Evolutionary conservation across 2,329 filamentous ascomycete genomes (phyloP).

Genomic region (Dactylellina haptotyla): DNA sequence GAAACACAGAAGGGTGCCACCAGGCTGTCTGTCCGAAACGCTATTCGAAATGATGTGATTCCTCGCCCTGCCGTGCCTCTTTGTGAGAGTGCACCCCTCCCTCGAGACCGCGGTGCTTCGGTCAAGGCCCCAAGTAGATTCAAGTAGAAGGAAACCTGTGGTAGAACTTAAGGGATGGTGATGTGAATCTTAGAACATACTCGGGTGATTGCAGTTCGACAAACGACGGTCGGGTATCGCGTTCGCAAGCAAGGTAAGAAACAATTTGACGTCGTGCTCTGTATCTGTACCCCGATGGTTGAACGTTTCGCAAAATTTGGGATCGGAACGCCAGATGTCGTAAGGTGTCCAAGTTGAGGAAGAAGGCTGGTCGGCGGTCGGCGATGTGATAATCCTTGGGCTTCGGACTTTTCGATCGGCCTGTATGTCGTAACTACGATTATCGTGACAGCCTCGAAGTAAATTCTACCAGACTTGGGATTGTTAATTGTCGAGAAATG

Average conservation of each 20-base stretch:
- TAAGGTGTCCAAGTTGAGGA: slow-evolving; percentile 5
- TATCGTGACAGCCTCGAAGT: not conserved
- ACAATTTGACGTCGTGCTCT: slow-evolving; percentile 26
- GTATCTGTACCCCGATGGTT: slow-evolving; percentile 44
- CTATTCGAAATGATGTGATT: slow-evolving; percentile 38
- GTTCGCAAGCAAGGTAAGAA: slow-evolving; percentile 15
- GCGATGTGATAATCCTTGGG: slow-evolving; percentile 41
- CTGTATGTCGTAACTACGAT: slow-evolving; percentile 1
- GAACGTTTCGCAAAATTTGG: slow-evolving; percentile 49
- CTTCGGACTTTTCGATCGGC: slow-evolving; percentile 17
- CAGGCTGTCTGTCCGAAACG: slow-evolving; percentile 40
- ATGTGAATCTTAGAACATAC: slow-evolving; percentile 51
- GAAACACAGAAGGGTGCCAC: slow-evolving; percentile 41
- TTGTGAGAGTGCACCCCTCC: slow-evolving; percentile 42
- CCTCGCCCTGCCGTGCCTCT: slow-evolving; percentile 37
- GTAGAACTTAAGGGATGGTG: slow-evolving; percentile 17
- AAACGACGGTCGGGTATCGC: slow-evolving; percentile 36
- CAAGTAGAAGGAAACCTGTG: slow-evolving; percentile 36
- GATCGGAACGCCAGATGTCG: slow-evolving; percentile 16
- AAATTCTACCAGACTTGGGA: not conserved
- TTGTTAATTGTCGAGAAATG: slow-evolving; percentile 15
- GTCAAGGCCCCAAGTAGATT: slow-evolving; percentile 30
- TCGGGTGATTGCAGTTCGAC: slow-evolving; percentile 54
- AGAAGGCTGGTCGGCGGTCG: slow-evolving; percentile 31
- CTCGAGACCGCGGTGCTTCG: slow-evolving; percentile 40